Percentiles rank a stretch among this genome's conserved stretches.
phyloP scores from a whole-genome alignment of 163 green algal genomes.

The Trebouxiophyceae sp. region DNA sequence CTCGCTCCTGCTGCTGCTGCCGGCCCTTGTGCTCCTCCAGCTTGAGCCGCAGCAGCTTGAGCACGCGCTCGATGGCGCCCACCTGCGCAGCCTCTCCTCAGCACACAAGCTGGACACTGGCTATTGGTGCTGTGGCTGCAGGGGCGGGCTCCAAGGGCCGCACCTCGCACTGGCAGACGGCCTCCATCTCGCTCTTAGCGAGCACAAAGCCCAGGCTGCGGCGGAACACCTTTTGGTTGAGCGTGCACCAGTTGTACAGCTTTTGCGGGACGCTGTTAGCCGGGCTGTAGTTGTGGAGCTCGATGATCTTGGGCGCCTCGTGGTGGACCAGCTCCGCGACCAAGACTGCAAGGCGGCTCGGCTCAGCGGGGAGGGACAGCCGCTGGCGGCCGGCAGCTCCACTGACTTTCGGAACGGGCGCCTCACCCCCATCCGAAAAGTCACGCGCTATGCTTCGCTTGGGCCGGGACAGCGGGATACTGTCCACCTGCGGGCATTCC shows the following conservation, averaged over 20 bases:
- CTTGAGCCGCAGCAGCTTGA: slow-evolving; percentile 71
- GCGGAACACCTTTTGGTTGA: slow-evolving; percentile 87
- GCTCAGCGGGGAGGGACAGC: not conserved
- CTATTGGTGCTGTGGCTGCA: too few relatives aligned
- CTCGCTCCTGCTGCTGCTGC: too few relatives aligned
- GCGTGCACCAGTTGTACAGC: slow-evolving; percentile 94
- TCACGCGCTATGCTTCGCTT: slow-evolving; percentile 89
- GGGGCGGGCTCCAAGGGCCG: too few relatives aligned
- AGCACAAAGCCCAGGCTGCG: slow-evolving; percentile 65
- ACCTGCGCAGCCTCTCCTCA: slow-evolving; percentile 22
- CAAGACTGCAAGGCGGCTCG: slow-evolving; percentile 57
- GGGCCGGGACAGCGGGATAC: slow-evolving; percentile 80
- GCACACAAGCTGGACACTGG: too few relatives aligned
- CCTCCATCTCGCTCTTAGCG: slow-evolving; percentile 46
- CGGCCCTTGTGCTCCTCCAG: not conserved
- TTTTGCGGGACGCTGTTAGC: slow-evolving; percentile 79
- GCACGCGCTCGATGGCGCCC: slow-evolving; percentile 69
- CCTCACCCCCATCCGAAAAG: slow-evolving; percentile 85
- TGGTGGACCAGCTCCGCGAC: slow-evolving; percentile 83
- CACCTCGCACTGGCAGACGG: slow-evolving; percentile 39
- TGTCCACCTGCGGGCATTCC: slow-evolving; percentile 63
- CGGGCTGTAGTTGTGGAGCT: slow-evolving; percentile 95
- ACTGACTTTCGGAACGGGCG: not conserved
- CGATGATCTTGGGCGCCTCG: slow-evolving; percentile 80
- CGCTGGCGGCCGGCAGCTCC: not conserved